Conservation (phyloP, 148 eudicot species). For the Camellia lanceoleosa region DNA sequence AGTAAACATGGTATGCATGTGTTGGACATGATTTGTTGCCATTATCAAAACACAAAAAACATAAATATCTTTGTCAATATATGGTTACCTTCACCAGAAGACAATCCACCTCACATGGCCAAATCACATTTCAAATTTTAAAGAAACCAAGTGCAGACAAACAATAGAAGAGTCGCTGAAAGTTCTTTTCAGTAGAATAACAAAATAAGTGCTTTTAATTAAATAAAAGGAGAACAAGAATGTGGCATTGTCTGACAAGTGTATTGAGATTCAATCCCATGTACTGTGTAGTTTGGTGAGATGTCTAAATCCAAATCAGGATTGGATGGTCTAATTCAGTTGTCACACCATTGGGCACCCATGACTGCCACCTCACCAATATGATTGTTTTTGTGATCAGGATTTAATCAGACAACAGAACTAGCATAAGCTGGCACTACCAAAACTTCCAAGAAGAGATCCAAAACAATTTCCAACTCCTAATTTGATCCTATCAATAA, state of each 20-base stretch:
- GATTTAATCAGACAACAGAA: not conserved
- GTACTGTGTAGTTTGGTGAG: constrained; percentile 17
- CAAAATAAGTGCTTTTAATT: not conserved
- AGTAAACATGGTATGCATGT: constrained; percentile 2
- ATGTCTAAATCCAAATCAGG: constrained; percentile 15
- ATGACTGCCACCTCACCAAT: not conserved
- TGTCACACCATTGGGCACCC: not conserved
- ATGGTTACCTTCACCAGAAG: not conserved
- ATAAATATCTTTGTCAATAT: not conserved
- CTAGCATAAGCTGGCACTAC: not conserved
- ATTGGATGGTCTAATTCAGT: not conserved
- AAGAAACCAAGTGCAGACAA: constrained; percentile 6
- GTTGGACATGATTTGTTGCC: not conserved
- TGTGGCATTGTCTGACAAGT: constrained; percentile 19
- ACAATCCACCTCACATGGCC: not conserved
- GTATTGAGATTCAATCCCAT: not conserved
- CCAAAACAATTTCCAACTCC: not conserved
- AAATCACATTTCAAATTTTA: not conserved
- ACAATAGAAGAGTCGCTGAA: not conserved
- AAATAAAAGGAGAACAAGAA: constrained; percentile 15
- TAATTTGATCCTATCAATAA: not conserved
- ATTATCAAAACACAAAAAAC: not conserved
- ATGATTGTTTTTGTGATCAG: constrained; percentile 8
- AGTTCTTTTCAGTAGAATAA: not conserved
- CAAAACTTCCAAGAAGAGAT: not conserved